A percentile compares a stretch with the other conserved stretches of the same genome.
Evolutionary conservation across 148 eudicot species (phyloP).

Genomic region (Vaccinium corymbosum): DNA sequence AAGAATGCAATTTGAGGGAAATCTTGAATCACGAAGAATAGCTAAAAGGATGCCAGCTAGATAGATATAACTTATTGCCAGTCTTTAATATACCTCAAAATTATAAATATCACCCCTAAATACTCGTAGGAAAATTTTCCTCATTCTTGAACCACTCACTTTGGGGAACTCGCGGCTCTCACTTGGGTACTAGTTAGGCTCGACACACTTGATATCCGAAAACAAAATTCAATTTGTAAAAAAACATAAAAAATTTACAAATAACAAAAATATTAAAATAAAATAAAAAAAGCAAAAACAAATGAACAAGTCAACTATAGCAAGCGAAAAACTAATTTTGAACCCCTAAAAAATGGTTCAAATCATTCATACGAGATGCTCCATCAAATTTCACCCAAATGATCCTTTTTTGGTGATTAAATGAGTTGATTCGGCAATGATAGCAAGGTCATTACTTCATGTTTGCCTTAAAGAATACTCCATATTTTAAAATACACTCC

Average conservation of each 20-base stretch:
- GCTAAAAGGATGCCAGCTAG: neutral
- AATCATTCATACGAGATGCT: too few relatives aligned
- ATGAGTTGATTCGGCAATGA: too few relatives aligned
- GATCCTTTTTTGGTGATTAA: neutral
- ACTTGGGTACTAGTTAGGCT: neutral
- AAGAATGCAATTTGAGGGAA: neutral
- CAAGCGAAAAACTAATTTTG: too few relatives aligned
- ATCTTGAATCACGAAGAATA: neutral
- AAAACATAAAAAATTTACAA: neutral
- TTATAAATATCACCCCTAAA: too few relatives aligned
- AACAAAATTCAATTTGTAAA: neutral
- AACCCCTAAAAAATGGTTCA: too few relatives aligned
- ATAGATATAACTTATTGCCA: neutral
- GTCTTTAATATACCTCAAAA: too few relatives aligned
- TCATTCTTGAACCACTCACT: too few relatives aligned
- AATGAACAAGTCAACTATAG: too few relatives aligned
- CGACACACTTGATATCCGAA: neutral
- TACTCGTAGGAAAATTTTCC: neutral
- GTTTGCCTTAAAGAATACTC: too few relatives aligned
- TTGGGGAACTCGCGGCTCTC: neutral
- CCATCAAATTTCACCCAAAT: neutral
- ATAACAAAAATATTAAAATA: neutral
- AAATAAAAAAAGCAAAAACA: too few relatives aligned
- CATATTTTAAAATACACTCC: too few relatives aligned
- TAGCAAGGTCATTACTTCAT: too few relatives aligned